Evolutionary conservation across 176 grass and related monocot species (phyloP).

Genomic region (Poa pratensis): DNA sequence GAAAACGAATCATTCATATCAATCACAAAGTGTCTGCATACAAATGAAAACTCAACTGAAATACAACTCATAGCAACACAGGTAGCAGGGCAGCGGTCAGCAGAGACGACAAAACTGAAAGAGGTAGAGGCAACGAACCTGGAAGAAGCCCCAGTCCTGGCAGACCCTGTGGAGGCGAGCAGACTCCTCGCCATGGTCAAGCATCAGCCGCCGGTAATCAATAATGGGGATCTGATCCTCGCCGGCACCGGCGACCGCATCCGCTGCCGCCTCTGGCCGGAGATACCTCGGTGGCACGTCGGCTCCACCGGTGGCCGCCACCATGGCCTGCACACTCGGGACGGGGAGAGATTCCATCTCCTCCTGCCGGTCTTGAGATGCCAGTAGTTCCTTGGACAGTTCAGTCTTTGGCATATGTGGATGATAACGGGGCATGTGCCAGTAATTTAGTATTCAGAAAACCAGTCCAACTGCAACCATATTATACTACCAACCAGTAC

Average conservation of each 20-base stretch:
- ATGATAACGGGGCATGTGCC: background rate
- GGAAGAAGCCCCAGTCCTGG: constrained; percentile 70
- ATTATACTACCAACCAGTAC: background rate
- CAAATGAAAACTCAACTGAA: too few relatives aligned
- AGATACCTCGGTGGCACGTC: constrained; percentile 40
- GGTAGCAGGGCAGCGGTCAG: background rate
- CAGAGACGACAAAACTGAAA: too few relatives aligned
- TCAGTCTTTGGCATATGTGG: background rate
- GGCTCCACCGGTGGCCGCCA: background rate
- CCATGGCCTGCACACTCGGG: constrained; percentile 48
- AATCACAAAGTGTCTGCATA: background rate
- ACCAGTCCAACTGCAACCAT: background rate
- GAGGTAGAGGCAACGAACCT: constrained; percentile 20
- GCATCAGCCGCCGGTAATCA: constrained; percentile 28
- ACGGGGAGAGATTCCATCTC: constrained; percentile 51
- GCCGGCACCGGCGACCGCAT: background rate
- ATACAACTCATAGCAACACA: background rate
- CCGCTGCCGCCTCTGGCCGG: constrained; percentile 1
- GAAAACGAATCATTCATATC: background rate
- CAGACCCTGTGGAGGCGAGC: constrained; percentile 47
- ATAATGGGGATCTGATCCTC: constrained; percentile 30
- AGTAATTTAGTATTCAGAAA: background rate
- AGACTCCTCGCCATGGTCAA: constrained; percentile 15
- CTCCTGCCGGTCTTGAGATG: background rate
- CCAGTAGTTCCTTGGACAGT: background rate